phyloP scores from a whole-genome alignment of 2,329 filamentous ascomycete species.

The Hypoxylon sp. region DNA sequence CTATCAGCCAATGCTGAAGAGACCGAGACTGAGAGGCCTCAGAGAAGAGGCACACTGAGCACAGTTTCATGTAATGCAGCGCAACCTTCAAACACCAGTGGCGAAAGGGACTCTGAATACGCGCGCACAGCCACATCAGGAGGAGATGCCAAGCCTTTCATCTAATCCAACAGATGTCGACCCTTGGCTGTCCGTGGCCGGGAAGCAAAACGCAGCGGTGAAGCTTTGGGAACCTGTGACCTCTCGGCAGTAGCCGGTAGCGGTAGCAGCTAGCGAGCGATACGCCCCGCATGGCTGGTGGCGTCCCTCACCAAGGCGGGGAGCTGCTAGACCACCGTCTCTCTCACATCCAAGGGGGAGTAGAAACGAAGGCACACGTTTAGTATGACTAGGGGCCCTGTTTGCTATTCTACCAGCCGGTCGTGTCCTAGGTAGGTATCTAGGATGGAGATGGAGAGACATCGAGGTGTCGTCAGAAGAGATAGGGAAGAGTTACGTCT shows the following conservation, averaged over 20 bases:
- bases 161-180: constrained; percentile 16
- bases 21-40: no score
- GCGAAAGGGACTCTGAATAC: constrained; percentile 2
- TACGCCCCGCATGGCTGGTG: constrained; percentile 9
- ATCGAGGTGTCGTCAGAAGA: no score
- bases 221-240: constrained; percentile 8
- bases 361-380: background rate
- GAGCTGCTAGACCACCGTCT: background rate
- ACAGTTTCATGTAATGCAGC: background rate
- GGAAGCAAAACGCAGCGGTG: constrained; percentile 12
- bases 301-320: background rate
- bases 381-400: no score
- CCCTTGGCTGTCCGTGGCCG: constrained; percentile 24
- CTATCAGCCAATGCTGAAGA: no score
- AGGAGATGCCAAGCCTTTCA: constrained; percentile 26
- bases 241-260: constrained; percentile 23
- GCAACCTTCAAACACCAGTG: background rate
- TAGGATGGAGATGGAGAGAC: no score
- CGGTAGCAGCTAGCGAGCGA: constrained; percentile 22
- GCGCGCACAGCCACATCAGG: constrained; percentile 31
- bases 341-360: background rate
- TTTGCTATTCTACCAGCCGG: no score
- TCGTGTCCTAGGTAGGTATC: no score
- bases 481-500: no score
- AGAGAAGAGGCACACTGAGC: no score